Evolutionary conservation across 495 filamentous ascomycete genomes (phyloP), one percentile per base, ranked within the genome.

Genomic region (Lasiosphaeria miniovina): DNA sequence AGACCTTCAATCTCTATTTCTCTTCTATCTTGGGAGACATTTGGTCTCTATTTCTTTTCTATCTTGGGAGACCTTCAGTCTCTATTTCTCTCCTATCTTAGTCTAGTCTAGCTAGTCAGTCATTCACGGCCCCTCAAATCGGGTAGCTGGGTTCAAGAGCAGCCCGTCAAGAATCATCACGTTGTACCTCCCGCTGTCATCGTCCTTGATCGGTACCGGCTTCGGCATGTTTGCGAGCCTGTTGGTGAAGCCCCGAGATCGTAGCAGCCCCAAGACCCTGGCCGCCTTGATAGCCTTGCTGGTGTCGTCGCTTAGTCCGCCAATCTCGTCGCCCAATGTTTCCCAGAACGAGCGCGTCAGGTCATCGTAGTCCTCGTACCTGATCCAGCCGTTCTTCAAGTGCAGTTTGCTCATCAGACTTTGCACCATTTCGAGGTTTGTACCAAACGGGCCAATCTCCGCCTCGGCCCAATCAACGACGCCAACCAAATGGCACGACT

Each of bases 401-500:
- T 74, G 72, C 32, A 76, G 43, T 52, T 74, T 71, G 40, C 72
- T 59, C 38, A 67, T 71, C 36, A 78, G 50, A 35, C 49, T 40
- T 50, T 77, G 61, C 4, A 75, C 68, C 34, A 70, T 75, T 51
- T 76, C 60, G 4, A 80, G 65, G 52, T 76, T 77, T 0, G 69
- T 49, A 9, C 75, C 74, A 55, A 75, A 79, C 32, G 76, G 70
- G 9, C 65, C 62, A 49, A 77, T 63, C 58, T 72, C 67, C 0
- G 74, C 71, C 62, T 77, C 71, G 1, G 74, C 73, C 75, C 70
- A 77, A 63, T 77, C 74, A 38, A 78, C 63, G 14, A 78, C 74
- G n/a, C 74, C 74, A 36, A 69, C 65, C 9, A 78, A 58, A 63
- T 72, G 68, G 53, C 62, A 75, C 41, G 69, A 61, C 10, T 5